A percentile compares a stretch with the other conserved stretches of the same genome.
Evolutionary conservation across 345 rosid genomes (phyloP).

Genomic region (Mercurialis annua): DNA sequence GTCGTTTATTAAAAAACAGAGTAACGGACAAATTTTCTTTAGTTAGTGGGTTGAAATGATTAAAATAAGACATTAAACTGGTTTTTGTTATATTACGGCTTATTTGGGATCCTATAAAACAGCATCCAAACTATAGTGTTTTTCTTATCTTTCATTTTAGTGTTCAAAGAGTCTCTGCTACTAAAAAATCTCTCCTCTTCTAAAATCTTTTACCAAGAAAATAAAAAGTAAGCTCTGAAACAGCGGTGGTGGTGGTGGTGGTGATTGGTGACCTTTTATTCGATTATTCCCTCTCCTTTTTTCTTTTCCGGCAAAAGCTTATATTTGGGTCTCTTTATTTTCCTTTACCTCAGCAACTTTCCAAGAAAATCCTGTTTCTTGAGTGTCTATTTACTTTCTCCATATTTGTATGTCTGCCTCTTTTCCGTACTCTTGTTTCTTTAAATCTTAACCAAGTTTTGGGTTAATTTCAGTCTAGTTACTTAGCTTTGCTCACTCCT

Average conservation of each 20-base stretch:
- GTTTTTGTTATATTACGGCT: constrained; percentile 18
- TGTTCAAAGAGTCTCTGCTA: not conserved
- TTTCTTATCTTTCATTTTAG: constrained; percentile 1
- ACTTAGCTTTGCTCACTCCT: not conserved
- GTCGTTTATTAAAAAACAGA: not conserved
- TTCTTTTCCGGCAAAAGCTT: constrained; percentile 5
- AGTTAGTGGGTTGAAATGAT: not conserved
- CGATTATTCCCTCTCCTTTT: constrained; percentile 15
- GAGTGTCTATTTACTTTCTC: constrained; percentile 13
- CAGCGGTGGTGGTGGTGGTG: constrained; percentile 8
- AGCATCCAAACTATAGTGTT: constrained; percentile 16
- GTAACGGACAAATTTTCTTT: not conserved
- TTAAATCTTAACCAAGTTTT: not conserved
- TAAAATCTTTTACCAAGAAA: not conserved
- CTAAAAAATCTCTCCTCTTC: not conserved
- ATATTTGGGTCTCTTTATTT: not conserved
- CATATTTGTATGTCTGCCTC: constrained; percentile 9
- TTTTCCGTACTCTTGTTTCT: not conserved
- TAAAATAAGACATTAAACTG: constrained; percentile 11
- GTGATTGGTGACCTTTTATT: constrained; percentile 16
- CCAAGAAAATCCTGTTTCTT: constrained; percentile 12
- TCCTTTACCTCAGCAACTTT: not conserved
- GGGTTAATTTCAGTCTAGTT: not conserved
- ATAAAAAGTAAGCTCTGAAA: not conserved
- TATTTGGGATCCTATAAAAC: constrained; percentile 41